Percentiles rank a stretch among this genome's conserved stretches.
phyloP scores from a whole-genome alignment of 192 early-diverging fungal species.

The Entrophospora sp. region DNA sequence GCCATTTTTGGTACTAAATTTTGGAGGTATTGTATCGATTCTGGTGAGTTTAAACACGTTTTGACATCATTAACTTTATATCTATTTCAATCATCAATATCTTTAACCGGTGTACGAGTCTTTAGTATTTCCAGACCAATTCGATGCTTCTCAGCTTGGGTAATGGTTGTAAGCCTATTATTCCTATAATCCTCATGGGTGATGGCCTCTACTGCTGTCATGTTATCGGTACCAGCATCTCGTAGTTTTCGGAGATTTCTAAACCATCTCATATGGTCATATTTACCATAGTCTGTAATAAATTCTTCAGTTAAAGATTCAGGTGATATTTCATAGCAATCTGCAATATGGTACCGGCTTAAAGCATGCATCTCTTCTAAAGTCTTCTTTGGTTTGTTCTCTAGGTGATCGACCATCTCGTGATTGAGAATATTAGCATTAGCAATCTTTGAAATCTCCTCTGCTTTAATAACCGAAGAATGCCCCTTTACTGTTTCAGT shows the following conservation, averaged over 20 bases:
- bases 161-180: neutral
- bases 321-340: neutral
- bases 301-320: neutral
- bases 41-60: neutral
- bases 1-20: too few species aligned
- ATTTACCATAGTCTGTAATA: neutral
- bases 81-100: neutral
- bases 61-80: conserved; percentile 13
- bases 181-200: neutral
- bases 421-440: conserved; percentile 1
- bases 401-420: too few species aligned
- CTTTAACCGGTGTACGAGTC: conserved; percentile 12
- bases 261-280: too few species aligned
- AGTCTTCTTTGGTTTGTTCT: too few species aligned
- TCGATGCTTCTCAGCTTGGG: conserved; percentile 13
- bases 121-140: too few species aligned
- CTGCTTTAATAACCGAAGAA: neutral
- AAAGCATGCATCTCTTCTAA: neutral
- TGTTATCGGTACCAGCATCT: neutral
- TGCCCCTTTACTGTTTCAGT: neutral
- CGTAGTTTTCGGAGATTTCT: neutral
- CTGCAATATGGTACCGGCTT: neutral
- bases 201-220: neutral
- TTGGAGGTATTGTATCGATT: conserved; percentile 1
- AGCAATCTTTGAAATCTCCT: neutral